Base-by-base conservation (phyloP, 2,329 filamentous ascomycete species). In the Hypoxylon rubiginosum region DNA sequence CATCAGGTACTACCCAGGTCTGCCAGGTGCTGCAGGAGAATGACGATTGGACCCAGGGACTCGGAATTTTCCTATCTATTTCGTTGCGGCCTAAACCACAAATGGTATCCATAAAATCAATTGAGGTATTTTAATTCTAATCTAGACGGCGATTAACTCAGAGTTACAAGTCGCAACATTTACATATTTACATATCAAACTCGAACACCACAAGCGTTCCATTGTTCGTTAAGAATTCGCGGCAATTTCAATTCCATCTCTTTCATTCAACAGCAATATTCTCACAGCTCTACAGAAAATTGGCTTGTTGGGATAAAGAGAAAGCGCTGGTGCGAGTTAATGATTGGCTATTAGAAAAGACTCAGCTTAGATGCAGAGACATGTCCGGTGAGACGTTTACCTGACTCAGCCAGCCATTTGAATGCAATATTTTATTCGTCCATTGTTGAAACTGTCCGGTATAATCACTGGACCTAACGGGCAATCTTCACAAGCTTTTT, bases 21-120 rank as follows among this genome's bases (percentile, higher is more conserved):
- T 10, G 48, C n/a, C n/a, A 41, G 51, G 19, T 26, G 28, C 30
- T 36, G 49, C 28, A 52, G 15, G 5, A 19, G n/a, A 28, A 26
- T 57, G 54, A 32, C 49, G 49, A 56, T 17, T 55, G 4, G 54
- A 63, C 54, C 66, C 62, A 53, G 58, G 59, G 48, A 58, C 36
- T 66, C 59, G 66, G 57, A 52, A 34, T 63, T 64, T 61, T 43
- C 51, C 26, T 39, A 51, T 54, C 61, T 56, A 67, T 41, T 17
- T 26, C n/a, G 4, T 24, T 2, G 36, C 9, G 10, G 8, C 11
- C 62, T 68, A 68, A 26, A 17, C 62, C 21, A 32, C 6, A 62
- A 53, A 2, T 26, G 24, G 57, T 41, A 41, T 41, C n/a, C 36
- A 57, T n/a, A 41, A 49, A 62, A 57, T 41, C n/a, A 53, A 39